phyloP scores from a whole-genome alignment of 139 green algal species.

The Chlamydomonas sp. region DNA sequence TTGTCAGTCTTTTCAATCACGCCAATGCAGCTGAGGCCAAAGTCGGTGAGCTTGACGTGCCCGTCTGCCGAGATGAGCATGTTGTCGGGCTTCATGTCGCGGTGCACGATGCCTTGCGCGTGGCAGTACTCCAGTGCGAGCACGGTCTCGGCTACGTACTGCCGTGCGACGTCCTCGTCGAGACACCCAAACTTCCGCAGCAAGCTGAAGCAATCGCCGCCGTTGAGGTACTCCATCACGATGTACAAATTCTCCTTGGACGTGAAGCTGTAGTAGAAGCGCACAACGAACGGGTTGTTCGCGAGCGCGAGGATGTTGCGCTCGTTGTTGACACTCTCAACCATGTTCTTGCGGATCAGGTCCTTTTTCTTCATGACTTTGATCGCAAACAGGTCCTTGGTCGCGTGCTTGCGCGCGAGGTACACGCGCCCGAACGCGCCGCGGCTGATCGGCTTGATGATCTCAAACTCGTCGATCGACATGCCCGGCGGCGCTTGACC shows the following conservation, averaged over 20 bases:
- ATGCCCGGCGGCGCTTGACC: slow-evolving; percentile 38
- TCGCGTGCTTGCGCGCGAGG: slow-evolving; percentile 77
- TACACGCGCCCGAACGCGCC: slow-evolving; percentile 93
- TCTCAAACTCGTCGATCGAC: slow-evolving; percentile 87
- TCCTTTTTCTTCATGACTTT: slow-evolving; percentile 89
- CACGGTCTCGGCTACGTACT: slow-evolving; percentile 86
- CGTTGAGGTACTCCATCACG: slow-evolving; percentile 95
- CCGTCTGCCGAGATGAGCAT: slow-evolving; percentile 81
- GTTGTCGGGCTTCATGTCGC: slow-evolving; percentile 97
- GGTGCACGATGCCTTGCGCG: slow-evolving; percentile 82
- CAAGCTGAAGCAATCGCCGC: slow-evolving; percentile 77
- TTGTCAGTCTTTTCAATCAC: slow-evolving; percentile 69
- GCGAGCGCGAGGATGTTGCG: slow-evolving; percentile 87
- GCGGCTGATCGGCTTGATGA: slow-evolving; percentile 89
- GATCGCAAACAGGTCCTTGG: slow-evolving; percentile 55
- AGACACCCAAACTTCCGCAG: slow-evolving; percentile 71
- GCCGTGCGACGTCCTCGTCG: slow-evolving; percentile 69
- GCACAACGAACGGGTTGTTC: slow-evolving; percentile 78
- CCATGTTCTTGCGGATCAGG: slow-evolving; percentile 93
- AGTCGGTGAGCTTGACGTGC: slow-evolving; percentile 93
- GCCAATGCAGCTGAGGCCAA: slow-evolving; percentile 82
- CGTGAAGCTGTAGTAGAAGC: slow-evolving; percentile 91
- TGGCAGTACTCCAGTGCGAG: slow-evolving; percentile 95
- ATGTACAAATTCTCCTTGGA: slow-evolving; percentile 88
- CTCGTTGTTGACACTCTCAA: slow-evolving; percentile 82